These are phyloP conservation scores for Breynia disticha DNA, from an alignment of 441 rosid species.

Conservation along the genomic window DNA sequence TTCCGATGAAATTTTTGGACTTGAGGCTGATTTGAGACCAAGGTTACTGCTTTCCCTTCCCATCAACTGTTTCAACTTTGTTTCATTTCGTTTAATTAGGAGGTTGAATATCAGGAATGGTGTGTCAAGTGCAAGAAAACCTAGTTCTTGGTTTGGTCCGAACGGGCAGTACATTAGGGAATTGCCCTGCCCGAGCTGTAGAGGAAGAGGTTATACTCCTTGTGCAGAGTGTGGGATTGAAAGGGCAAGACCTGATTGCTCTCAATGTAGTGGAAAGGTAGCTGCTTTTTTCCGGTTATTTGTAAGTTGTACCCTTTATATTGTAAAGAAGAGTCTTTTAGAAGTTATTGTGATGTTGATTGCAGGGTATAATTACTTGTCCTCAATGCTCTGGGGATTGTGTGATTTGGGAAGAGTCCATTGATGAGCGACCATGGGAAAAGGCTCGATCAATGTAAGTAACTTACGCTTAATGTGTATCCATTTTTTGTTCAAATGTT, in stretches of 20 bases:
- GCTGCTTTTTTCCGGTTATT: neutral
- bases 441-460: constrained; percentile 72
- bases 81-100: neutral
- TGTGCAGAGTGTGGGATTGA: constrained; percentile 81
- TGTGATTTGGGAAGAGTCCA: constrained; percentile 93
- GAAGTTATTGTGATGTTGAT: constrained; percentile 2
- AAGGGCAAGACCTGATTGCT: constrained; percentile 57
- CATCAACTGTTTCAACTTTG: neutral
- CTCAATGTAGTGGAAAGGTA: constrained; percentile 80
- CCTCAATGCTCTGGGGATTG: constrained; percentile 76
- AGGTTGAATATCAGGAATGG: constrained; percentile 36
- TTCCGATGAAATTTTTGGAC: constrained; percentile 63
- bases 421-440: constrained; percentile 95
- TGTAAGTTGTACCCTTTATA: neutral
- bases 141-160: constrained; percentile 93
- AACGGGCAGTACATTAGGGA: constrained; percentile 83
- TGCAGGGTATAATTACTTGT: constrained; percentile 81
- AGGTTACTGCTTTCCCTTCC: constrained; percentile 25
- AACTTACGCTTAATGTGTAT: neutral
- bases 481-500: no score
- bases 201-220: constrained; percentile 89
- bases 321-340: neutral
- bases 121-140: constrained; percentile 34
- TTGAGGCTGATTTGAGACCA: constrained; percentile 47
- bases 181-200: constrained; percentile 88